Evolutionary conservation across 1,139 yeast species (phyloP).

Genomic region (Zygosaccharomyces pseudobailii): DNA sequence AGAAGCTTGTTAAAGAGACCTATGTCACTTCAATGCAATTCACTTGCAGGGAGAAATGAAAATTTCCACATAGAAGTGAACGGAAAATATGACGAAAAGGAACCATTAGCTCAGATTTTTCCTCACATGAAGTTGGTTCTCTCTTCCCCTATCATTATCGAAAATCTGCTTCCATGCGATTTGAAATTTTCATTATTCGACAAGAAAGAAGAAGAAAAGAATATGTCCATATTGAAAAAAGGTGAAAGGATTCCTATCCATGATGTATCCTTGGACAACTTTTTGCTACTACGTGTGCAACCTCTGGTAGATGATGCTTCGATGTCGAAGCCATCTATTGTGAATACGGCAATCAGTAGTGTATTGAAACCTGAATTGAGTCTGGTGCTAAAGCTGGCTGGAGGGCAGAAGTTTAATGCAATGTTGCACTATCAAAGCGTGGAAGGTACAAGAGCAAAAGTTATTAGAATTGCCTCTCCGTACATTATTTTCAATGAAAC

Average conservation of each 20-base stretch:
- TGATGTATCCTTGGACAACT: constrained; percentile 68
- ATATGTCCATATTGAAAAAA: constrained; percentile 56
- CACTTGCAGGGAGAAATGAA: constrained; percentile 37
- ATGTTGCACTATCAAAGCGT: constrained; percentile 56
- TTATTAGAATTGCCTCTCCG: constrained; percentile 74
- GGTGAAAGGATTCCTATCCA: constrained; percentile 74
- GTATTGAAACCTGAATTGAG: constrained; percentile 54
- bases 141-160: constrained; percentile 83
- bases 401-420: constrained; percentile 65
- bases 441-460: constrained; percentile 47
- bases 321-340: constrained; percentile 75
- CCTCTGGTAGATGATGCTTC: constrained; percentile 62
- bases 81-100: constrained; percentile 56
- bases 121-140: constrained; percentile 79
- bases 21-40: constrained; percentile 55
- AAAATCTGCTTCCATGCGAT: constrained; percentile 81
- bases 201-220: constrained; percentile 64
- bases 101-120: constrained; percentile 68
- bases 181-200: constrained; percentile 72
- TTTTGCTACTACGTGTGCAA: constrained; percentile 59
- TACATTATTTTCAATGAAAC: constrained; percentile 80
- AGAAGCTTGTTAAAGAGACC: constrained; percentile 50
- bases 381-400: constrained; percentile 46
- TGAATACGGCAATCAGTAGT: constrained; percentile 54
- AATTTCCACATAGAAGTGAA: constrained; percentile 71